phyloP scores from a whole-genome alignment of 208 protist genomes.

The Wallacemonas sp. region DNA sequence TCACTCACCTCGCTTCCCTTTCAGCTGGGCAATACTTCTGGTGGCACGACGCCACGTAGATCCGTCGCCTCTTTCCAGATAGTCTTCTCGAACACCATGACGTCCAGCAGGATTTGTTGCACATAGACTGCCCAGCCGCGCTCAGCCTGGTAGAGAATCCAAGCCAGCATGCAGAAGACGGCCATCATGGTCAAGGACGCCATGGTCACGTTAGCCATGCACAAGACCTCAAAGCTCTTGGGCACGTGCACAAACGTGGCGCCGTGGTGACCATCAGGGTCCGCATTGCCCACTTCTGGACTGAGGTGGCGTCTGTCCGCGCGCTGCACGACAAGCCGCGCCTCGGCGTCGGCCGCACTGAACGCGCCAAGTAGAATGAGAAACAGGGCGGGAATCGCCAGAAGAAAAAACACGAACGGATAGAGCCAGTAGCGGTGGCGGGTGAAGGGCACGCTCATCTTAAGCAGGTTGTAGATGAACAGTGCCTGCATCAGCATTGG shows the following conservation, averaged over 20 bases:
- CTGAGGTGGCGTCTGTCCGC: neutral
- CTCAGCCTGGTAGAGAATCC: conserved; percentile 33
- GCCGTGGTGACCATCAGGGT: neutral
- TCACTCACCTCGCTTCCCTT: no score
- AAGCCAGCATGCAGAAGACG: conserved; percentile 39
- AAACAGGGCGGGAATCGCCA: conserved; percentile 18
- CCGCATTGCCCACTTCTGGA: no score
- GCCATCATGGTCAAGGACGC: conserved; percentile 30
- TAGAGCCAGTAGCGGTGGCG: conserved; percentile 24
- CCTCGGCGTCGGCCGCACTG: conserved; percentile 6
- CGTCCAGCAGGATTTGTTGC: conserved; percentile 26
- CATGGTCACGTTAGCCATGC: conserved; percentile 16
- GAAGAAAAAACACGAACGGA: conserved; percentile 24
- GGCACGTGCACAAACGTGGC: conserved; percentile 1
- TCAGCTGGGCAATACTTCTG: conserved; percentile 1
- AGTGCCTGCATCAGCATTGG: conserved; percentile 17
- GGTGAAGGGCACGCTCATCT: conserved; percentile 16
- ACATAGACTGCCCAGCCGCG: conserved; percentile 35
- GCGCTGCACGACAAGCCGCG: neutral
- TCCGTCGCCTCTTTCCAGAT: conserved; percentile 47
- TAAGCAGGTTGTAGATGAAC: conserved; percentile 21
- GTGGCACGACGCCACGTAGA: conserved; percentile 36
- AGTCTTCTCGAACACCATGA: conserved; percentile 20
- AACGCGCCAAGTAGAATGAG: conserved; percentile 12
- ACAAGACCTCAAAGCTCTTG: conserved; percentile 6